Conservation (phyloP, 352 stramenopile species). For the Plasmopara viticola region DNA sequence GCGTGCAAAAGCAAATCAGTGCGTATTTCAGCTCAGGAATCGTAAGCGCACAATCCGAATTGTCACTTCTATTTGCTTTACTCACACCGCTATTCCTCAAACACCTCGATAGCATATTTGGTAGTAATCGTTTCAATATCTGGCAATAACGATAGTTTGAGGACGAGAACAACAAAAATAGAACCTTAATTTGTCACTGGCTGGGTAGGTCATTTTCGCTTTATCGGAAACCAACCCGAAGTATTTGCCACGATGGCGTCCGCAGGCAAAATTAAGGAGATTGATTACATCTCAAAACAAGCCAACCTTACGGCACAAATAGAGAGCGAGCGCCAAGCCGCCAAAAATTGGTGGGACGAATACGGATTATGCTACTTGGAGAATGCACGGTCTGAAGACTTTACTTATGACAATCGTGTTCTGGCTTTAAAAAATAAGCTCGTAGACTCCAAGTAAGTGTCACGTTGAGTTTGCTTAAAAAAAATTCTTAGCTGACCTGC, state of each 20-base stretch:
- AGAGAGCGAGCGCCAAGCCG: conserved; percentile 68
- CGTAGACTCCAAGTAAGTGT: conserved; percentile 44
- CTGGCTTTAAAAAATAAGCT: conserved; percentile 65
- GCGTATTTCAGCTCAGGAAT: no score
- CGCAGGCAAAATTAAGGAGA: conserved; percentile 57
- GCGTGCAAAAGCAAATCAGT: no score
- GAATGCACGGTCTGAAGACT: conserved; percentile 70
- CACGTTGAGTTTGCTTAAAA: background rate
- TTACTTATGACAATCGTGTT: conserved; percentile 77
- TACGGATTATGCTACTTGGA: conserved; percentile 76
- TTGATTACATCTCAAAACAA: conserved; percentile 80
- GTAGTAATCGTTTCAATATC: no score
- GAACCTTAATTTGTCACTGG: background rate
- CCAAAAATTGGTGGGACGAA: conserved; percentile 80
- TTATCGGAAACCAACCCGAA: background rate
- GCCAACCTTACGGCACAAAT: conserved; percentile 80
- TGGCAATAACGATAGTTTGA: no score
- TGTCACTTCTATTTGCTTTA: no score
- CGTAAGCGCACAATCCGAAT: no score
- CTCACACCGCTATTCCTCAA: no score
- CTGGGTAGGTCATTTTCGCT: background rate
- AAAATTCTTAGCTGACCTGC: background rate
- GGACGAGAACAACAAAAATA: background rate
- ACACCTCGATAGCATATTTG: no score
- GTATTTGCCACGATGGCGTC: conserved; percentile 19